Evolutionary conservation across 2,329 filamentous ascomycete species (phyloP).

Genomic region (Nemania bipapillata): DNA sequence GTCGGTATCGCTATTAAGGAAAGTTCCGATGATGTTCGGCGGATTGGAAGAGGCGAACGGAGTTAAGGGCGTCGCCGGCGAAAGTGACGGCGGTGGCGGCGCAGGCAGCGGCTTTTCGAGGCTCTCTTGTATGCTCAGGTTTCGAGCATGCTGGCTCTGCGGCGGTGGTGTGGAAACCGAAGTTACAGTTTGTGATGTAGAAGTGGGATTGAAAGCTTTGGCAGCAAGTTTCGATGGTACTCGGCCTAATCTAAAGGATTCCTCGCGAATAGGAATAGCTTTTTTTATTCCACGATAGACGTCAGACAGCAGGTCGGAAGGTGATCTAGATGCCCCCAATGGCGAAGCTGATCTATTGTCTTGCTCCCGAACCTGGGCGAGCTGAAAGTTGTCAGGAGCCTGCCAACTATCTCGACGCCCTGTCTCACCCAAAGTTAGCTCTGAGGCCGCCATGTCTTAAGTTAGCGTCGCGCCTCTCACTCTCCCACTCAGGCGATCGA

Average conservation of each 20-base stretch:
- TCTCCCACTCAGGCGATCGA: conserved; percentile 11
- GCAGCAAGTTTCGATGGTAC: conserved; percentile 58
- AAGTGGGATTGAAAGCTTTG: conserved; percentile 48
- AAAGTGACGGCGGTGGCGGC: conserved; percentile 59
- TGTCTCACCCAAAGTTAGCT: conserved; percentile 48
- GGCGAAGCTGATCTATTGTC: conserved; percentile 48
- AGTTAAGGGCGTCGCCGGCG: conserved; percentile 49
- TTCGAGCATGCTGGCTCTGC: conserved; percentile 62
- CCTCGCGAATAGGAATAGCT: conserved; percentile 58
- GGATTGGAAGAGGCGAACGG: conserved; percentile 39
- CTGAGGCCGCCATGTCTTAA: conserved; percentile 44
- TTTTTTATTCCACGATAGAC: conserved; percentile 65
- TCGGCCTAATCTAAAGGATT: conserved; percentile 57
- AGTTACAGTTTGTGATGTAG: conserved; percentile 40
- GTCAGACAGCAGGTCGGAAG: conserved; percentile 62
- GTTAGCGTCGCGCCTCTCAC: conserved; percentile 18
- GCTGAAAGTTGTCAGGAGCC: conserved; percentile 58
- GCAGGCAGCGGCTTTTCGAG: conserved; percentile 68
- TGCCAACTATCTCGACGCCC: conserved; percentile 46
- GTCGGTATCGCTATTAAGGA: conserved; percentile 48
- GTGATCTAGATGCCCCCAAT: conserved; percentile 49
- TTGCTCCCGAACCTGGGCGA: conserved; percentile 49
- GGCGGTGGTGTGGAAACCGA: conserved; percentile 35
- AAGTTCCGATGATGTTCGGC: conserved; percentile 47
- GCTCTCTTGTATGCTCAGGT: conserved; percentile 66